A percentile compares a stretch with the other conserved stretches of the same genome.
Conservation (phyloP, 352 stramenopile species). For the Globisporangium heterothallicum region DNA sequence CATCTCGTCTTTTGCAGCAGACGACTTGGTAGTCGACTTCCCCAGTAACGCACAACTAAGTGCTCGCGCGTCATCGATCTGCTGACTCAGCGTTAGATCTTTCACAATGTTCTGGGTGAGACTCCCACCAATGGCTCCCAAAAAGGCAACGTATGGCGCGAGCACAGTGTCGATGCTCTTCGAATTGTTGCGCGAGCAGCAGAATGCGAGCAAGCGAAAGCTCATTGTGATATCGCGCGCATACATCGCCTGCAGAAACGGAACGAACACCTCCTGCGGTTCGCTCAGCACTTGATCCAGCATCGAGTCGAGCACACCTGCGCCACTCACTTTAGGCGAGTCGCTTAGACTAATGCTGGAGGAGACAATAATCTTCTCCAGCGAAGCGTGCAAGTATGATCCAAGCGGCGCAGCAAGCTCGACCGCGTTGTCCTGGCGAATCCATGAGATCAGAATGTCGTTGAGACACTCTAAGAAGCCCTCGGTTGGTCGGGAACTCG, state of each 20-base stretch:
- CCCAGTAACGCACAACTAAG: constrained; percentile 56
- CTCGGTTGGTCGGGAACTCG: constrained; percentile 52
- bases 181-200: constrained; percentile 43
- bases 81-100: constrained; percentile 63
- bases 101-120: constrained; percentile 53
- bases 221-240: constrained; percentile 64
- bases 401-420: constrained; percentile 57
- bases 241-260: constrained; percentile 80
- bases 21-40: constrained; percentile 20
- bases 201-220: constrained; percentile 72
- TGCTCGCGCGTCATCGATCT: constrained; percentile 71
- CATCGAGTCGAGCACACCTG: constrained; percentile 71
- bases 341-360: constrained; percentile 63
- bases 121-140: constrained; percentile 44
- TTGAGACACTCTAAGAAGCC: constrained; percentile 78
- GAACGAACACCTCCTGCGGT: constrained; percentile 58
- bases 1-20: constrained; percentile 43
- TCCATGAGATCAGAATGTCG: constrained; percentile 82
- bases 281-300: constrained; percentile 77
- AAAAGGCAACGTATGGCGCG: constrained; percentile 57
- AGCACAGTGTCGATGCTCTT: constrained; percentile 58
- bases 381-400: constrained; percentile 51
- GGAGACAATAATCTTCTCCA: constrained; percentile 75
- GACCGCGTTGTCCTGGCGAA: constrained; percentile 66
- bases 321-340: constrained; percentile 54